A percentile compares a stretch with the other conserved stretches of the same genome.
Conservation (phyloP, 179 eudicot species). For the Drosera spatulata region DNA sequence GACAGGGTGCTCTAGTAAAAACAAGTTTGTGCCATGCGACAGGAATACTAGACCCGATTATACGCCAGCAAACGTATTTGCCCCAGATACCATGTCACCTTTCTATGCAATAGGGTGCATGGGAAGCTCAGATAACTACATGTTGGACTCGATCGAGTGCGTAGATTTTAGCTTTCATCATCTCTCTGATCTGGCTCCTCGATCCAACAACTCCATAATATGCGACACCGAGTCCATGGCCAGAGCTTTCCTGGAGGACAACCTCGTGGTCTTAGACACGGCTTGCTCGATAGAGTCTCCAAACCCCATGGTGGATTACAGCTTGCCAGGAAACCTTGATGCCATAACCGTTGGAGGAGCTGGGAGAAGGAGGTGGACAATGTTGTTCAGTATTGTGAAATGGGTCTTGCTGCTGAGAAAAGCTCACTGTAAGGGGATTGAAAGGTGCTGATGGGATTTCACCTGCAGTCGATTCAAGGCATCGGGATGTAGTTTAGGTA, state of each 20-base stretch:
- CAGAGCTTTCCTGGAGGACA: conserved; percentile 37
- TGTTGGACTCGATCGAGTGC: conserved; percentile 26
- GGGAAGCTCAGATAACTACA: conserved; percentile 40
- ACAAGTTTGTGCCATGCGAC: conserved; percentile 12
- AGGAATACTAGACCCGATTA: conserved; percentile 13
- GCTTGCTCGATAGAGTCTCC: conserved; percentile 31
- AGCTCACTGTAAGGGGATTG: conserved; percentile 12
- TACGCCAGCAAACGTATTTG: conserved; percentile 22
- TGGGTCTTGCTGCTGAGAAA: conserved; percentile 47
- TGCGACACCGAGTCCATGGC: conserved; percentile 33
- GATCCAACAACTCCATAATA: conserved; percentile 27
- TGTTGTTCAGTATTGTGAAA: conserved; percentile 41
- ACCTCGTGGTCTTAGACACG: conserved; percentile 31
- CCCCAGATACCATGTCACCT: conserved; percentile 48
- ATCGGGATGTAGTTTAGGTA: conserved; percentile 11
- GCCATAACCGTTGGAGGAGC: conserved; percentile 18
- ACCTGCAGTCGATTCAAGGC: conserved; percentile 8
- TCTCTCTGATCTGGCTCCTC: conserved; percentile 31
- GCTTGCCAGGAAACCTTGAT: conserved; percentile 21
- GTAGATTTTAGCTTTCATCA: conserved; percentile 39
- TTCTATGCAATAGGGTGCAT: conserved; percentile 29
- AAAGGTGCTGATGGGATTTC: conserved; percentile 2
- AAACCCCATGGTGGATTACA: conserved; percentile 22
- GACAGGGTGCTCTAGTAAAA: conserved; percentile 19
- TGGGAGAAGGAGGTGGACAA: conserved; percentile 63